Conservation (phyloP, 2,329 filamentous ascomycete genomes). For the Apiospora rasikravindrae region DNA sequence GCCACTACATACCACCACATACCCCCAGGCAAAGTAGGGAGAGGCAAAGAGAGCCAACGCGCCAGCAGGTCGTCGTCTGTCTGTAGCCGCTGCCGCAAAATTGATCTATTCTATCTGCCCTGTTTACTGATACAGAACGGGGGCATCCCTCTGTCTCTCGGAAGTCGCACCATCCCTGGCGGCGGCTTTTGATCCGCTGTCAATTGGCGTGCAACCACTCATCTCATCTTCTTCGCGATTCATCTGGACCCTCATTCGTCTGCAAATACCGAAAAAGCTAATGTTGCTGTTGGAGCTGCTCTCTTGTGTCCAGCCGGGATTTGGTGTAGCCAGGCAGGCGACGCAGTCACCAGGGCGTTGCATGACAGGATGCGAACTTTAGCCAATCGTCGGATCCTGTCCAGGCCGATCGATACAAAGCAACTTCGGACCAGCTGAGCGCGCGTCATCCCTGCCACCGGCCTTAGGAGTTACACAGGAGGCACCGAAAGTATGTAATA, state of each 20-base stretch:
- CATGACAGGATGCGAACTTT: slow-evolving; percentile 3
- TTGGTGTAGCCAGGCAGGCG: not conserved
- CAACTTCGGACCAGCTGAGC: not conserved
- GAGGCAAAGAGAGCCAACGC: not conserved
- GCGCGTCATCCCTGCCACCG: not conserved
- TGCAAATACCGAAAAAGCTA: not conserved
- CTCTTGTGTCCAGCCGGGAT: not conserved
- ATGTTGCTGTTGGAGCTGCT: not conserved
- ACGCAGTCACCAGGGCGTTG: slow-evolving; percentile 1
- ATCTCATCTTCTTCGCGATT: not conserved
- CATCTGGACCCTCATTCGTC: not conserved
- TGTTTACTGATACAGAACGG: not conserved
- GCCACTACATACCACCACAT: not conserved
- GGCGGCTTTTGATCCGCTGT: not conserved
- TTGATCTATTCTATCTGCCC: not conserved
- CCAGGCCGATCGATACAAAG: not conserved
- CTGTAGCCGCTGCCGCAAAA: not conserved
- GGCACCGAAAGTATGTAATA: slow-evolving; percentile 1
- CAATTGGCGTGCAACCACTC: not conserved
- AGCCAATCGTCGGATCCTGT: slow-evolving; percentile 12
- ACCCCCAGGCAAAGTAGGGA: no score
- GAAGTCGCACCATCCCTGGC: not conserved
- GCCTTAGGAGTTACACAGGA: not conserved
- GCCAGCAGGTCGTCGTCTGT: not conserved
- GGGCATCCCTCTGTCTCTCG: not conserved